Evolutionary conservation across 1,284 basidiomycete species (phyloP).

Genomic region (Dichomitus squalens): DNA sequence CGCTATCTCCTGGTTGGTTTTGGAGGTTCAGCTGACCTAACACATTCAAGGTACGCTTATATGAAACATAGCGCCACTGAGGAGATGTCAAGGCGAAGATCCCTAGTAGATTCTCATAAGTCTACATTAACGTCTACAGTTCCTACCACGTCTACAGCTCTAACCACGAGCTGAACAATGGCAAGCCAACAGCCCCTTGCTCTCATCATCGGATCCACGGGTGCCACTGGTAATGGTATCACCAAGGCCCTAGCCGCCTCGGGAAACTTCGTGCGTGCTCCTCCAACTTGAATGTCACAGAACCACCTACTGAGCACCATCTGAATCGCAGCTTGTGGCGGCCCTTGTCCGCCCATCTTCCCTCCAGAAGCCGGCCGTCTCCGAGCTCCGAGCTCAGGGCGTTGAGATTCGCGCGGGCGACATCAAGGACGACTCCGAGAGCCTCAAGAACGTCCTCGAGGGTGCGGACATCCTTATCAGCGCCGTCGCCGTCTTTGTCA

Average conservation of each 20-base stretch:
- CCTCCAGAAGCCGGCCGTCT: constrained; percentile 8
- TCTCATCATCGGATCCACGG: constrained; percentile 25
- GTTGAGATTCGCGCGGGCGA: constrained; percentile 20
- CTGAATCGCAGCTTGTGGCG: constrained; percentile 5
- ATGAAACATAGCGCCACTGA: no score
- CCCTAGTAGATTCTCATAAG: no score
- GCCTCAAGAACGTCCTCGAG: constrained; percentile 10
- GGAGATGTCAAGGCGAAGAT: no score
- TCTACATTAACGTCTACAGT: no score
- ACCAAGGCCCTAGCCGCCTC: constrained; percentile 18
- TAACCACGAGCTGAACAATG: not conserved
- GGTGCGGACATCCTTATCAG: constrained; percentile 20
- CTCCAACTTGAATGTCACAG: no score
- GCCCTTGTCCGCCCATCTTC: constrained; percentile 12
- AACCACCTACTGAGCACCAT: not conserved
- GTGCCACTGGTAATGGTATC: constrained; percentile 20
- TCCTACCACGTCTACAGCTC: no score
- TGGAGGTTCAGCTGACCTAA: no score
- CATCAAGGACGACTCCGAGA: constrained; percentile 4
- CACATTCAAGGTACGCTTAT: no score
- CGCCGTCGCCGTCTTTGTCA: not conserved
- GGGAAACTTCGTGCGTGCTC: constrained; percentile 21
- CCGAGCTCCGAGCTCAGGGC: not conserved
- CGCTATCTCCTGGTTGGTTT: no score
- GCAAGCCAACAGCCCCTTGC: constrained; percentile 20